Percentiles rank a stretch among this genome's conserved stretches.
phyloP scores from a whole-genome alignment of 306 rosid genomes.

The Cicer yamashitae region DNA sequence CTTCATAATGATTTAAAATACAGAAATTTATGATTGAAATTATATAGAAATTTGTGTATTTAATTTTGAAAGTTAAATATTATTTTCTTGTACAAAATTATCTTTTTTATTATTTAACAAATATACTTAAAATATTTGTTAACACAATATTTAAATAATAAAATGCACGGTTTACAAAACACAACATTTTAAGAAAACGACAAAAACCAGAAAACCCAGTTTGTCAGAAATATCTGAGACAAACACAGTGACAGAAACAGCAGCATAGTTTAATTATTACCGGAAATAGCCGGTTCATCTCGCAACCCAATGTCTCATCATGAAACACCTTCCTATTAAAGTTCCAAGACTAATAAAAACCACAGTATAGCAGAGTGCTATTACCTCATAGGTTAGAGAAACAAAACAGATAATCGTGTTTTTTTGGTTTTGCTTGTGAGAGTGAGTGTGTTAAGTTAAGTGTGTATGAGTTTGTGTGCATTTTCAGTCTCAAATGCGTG shows the following conservation, averaged over 20 bases:
- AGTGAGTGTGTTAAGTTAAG: constrained; percentile 8
- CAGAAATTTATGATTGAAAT: no score
- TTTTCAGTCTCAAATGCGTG: constrained; percentile 46
- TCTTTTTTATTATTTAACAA: no score
- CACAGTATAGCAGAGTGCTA: not conserved
- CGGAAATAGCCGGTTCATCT: constrained; percentile 74
- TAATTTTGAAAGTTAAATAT: no score
- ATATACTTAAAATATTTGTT: no score
- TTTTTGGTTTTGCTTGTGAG: constrained; percentile 35
- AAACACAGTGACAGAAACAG: constrained; percentile 25
- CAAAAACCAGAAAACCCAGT: constrained; percentile 48
- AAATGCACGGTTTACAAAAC: not conserved
- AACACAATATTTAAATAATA: no score
- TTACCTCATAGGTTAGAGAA: not conserved
- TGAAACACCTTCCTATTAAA: not conserved
- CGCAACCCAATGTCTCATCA: constrained; percentile 59
- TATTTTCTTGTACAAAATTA: no score
- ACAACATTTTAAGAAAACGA: constrained; percentile 44
- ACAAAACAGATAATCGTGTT: no score
- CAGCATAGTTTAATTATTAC: constrained; percentile 61
- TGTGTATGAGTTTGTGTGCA: constrained; percentile 41
- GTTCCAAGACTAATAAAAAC: not conserved
- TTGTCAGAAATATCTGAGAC: constrained; percentile 70
- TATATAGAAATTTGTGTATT: no score
- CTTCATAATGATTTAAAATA: no score